Base-by-base conservation (phyloP, 768 basidiomycete genomes). In the Termitomyces sp. region DNA sequence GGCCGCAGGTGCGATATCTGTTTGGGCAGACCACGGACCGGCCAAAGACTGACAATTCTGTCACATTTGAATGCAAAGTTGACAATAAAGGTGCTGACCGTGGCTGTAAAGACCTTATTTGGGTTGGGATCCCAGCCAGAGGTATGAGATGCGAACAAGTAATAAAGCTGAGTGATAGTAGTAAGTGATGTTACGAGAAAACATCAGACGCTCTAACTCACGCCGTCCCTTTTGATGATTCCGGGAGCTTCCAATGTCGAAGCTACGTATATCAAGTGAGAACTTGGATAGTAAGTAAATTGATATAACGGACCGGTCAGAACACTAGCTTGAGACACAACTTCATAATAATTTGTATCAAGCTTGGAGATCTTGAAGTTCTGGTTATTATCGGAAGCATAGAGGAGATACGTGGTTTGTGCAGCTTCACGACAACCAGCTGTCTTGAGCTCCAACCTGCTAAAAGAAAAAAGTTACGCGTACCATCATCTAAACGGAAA, bases 321-420 rank as follows among this genome's bases (percentile, higher is more conserved):
- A 6, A 74, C 72, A 52, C 74, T 75, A 3, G 74, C 74, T 53
- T 78, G 72, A 11, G 76, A 67, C 0, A 73, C 70, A 17, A 85
- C 79, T 55, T 78, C 80, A 61, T 83, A 80, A 58, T 83, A 85
- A 62, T 83, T 76, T n/a, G 74, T 57, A 58, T 83, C 80, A 52
- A 84, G 66, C 48, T 67, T 68, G 12, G 83, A 74, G 22, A 85
- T 83, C 72, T 85, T 85, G 75, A 84, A 84, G 64, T 84, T 81
- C 67, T 83, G 80, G 65, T 85, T 85, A 66, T 82, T 82, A 67
- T 85, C 83, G 5, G 82, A 83, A 17, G 83, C 83, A 60, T 83
- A 85, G 17, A 85, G 71, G 14, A 85, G 73, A 62, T 84, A 85
- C 7, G 80, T 70, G 0, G 78, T 79, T 55, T 76, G 74, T 15